phyloP scores from a whole-genome alignment of 148 eudicot species.

The Camellia japonica region DNA sequence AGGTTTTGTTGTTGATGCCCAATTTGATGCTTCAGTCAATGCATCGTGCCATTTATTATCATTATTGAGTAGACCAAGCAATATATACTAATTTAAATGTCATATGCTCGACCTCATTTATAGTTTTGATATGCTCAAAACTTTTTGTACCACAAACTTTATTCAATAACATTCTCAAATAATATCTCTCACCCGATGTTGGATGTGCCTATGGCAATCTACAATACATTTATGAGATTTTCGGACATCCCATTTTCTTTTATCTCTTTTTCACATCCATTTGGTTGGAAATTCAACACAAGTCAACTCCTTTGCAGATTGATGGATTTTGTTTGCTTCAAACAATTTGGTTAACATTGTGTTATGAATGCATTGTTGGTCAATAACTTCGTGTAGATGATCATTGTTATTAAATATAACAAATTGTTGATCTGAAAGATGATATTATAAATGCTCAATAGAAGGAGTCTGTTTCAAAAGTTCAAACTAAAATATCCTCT shows the following conservation, averaged over 20 bases:
- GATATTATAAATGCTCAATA: too few species aligned
- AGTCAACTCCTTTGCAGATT: not conserved
- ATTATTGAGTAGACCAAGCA: too few species aligned
- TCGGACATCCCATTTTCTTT: too few species aligned
- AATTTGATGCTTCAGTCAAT: not conserved
- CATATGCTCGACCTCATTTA: not conserved
- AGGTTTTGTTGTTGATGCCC: not conserved
- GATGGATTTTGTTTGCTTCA: not conserved
- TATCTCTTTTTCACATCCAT: not conserved
- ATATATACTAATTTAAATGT: not conserved
- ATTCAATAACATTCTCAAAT: not conserved
- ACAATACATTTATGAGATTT: not conserved
- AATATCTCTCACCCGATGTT: too few species aligned
- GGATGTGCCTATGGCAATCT: conserved; percentile 4
- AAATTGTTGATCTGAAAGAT: too few species aligned
- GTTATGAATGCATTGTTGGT: too few species aligned
- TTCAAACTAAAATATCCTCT: too few species aligned
- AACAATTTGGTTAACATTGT: too few species aligned
- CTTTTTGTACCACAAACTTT: too few species aligned
- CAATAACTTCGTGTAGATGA: too few species aligned
- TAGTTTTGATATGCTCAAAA: not conserved
- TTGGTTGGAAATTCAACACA: not conserved
- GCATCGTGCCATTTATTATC: not conserved
- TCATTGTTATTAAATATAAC: too few species aligned
- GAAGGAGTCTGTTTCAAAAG: too few species aligned